These are phyloP conservation scores for Crucihimalaya himalaica DNA, from an alignment of 345 rosid genomes.

Conservation along the genomic window DNA sequence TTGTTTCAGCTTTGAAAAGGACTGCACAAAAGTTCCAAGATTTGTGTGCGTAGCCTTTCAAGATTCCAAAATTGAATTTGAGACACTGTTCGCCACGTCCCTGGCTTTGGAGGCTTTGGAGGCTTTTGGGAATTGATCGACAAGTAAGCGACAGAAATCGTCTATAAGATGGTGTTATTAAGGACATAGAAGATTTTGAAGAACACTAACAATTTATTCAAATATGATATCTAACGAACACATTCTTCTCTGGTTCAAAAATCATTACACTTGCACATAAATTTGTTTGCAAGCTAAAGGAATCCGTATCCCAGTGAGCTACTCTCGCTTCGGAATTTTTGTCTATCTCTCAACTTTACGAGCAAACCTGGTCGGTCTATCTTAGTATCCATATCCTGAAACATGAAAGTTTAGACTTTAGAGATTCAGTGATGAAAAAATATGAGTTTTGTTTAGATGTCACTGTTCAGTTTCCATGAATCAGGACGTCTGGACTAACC, in stretches of 20 bases:
- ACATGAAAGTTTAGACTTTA: background rate
- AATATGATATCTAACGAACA: slow-evolving; percentile 11
- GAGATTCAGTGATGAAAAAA: slow-evolving; percentile 17
- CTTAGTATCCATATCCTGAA: slow-evolving; percentile 39
- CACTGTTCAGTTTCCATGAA: background rate
- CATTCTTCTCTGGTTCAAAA: slow-evolving; percentile 21
- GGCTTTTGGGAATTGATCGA: background rate
- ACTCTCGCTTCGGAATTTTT: slow-evolving; percentile 14
- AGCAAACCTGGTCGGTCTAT: background rate
- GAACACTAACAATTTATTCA: background rate
- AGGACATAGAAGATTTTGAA: background rate
- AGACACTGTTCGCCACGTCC: too few species aligned
- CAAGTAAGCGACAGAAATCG: background rate
- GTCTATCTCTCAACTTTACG: slow-evolving; percentile 3
- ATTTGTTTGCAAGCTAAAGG: slow-evolving; percentile 22
- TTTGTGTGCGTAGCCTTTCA: background rate
- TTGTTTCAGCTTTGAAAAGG: background rate
- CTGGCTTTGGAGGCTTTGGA: too few species aligned
- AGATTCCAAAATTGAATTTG: too few species aligned
- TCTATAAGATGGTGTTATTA: background rate
- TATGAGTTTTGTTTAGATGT: slow-evolving; percentile 10
- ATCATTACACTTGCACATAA: slow-evolving; percentile 22
- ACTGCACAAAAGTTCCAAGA: background rate
- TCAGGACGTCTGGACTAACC: slow-evolving; percentile 44
- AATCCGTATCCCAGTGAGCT: slow-evolving; percentile 27